Evolutionary conservation across 768 basidiomycete species (phyloP).

Genomic region (Plicaturopsis crispa): DNA sequence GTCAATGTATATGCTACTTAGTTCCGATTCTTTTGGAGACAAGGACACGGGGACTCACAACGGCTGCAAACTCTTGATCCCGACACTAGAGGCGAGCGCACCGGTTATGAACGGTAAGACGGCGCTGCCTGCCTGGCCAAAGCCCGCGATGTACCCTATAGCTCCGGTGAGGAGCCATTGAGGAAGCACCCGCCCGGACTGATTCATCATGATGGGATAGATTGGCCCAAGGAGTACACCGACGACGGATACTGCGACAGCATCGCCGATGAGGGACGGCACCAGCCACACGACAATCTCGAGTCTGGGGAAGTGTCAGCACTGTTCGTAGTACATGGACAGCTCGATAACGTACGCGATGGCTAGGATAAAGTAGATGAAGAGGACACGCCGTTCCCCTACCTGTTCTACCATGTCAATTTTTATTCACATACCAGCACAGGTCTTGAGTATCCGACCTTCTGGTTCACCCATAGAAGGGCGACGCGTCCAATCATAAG

Average conservation of each 20-base stretch:
- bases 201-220: conserved; percentile 24
- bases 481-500: conserved; percentile 21
- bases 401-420: conserved; percentile 16
- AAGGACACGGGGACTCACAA: conserved; percentile 26
- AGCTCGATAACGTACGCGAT: conserved; percentile 13
- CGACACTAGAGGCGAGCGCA: conserved; percentile 29
- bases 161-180: not conserved
- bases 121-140: conserved; percentile 44
- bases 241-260: conserved; percentile 30
- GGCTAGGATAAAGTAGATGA: conserved; percentile 20
- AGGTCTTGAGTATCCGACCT: conserved; percentile 8
- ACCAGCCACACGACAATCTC: conserved; percentile 37
- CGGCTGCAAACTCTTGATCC: conserved; percentile 39
- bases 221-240: conserved; percentile 40
- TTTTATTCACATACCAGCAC: not conserved
- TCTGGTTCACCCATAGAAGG: conserved; percentile 20
- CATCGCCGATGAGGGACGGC: conserved; percentile 32
- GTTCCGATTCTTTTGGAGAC: not conserved
- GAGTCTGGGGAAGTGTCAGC: conserved; percentile 15
- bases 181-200: not conserved
- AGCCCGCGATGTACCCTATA: conserved; percentile 44
- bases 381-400: conserved; percentile 21
- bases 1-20: not conserved
- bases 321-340: not conserved
- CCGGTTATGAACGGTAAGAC: conserved; percentile 46